Evolutionary conservation across 192 early-diverging fungal species (phyloP), one percentile per base, ranked within the genome.

Genomic region (Haplosporangium gracile): DNA sequence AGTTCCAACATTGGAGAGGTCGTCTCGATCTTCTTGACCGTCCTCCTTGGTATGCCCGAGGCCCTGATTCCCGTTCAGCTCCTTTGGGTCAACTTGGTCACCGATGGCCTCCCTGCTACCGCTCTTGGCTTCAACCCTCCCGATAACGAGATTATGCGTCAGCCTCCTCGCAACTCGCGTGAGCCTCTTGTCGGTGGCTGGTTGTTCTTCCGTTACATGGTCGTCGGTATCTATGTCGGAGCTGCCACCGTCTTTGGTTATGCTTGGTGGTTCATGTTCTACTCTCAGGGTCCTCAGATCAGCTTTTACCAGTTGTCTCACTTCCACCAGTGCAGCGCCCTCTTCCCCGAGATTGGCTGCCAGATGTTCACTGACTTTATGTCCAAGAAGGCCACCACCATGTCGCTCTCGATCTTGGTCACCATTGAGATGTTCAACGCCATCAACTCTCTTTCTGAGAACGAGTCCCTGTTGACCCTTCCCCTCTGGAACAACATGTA

Each of bases 391-490:
- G 99, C 99, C 34, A 98, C 98, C 43, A 98, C 99, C 45, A 96
- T 99, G 90, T 97, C 96, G 68, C 91, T 99, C 71, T 97, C 97
- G 36, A 96, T 99, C 78, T 88, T 99, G 68, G 98, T 99, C 22
- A 95, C 96, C 39, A 98, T 99, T 82, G 98, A 99, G 88, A 99
- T 99, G 99, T 95, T 99, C 83, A 99, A 99, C 88, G 98, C 99
- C 70, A 97, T 99, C 90, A 99, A 99, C 91, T 95, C 93, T 88
- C 90, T 99, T 70, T 97, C 96, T 24, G 99, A 99, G 91, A 98
- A 99, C 88, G 97, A 97, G 76, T 96, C 95, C 39, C 88, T 99
- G 79, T 88, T 99, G 39, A 96, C 95, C 5, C 93, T 99, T 75
- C 97, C 96, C n/a, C 75, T 99, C 71, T 97, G 96, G 95, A 90